A percentile compares a stretch with the other conserved stretches of the same genome.
Evolutionary conservation across 177 flowering plant species (phyloP).

Genomic region (Tripterygium wilfordii): DNA sequence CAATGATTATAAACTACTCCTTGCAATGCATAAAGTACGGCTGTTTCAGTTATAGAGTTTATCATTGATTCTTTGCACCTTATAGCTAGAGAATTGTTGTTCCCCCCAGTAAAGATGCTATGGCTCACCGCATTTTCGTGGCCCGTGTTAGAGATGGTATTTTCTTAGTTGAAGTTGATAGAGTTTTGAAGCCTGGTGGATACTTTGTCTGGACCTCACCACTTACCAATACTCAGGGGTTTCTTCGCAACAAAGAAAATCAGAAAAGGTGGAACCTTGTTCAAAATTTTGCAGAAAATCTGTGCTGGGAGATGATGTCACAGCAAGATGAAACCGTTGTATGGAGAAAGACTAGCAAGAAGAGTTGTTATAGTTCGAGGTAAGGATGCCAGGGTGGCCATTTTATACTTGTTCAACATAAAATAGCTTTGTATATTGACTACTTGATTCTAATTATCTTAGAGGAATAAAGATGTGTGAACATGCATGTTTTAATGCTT

Average conservation of each 20-base stretch:
- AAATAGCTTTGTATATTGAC: too few relatives aligned
- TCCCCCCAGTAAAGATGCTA: too few relatives aligned
- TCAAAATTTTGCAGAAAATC: conserved; percentile 47
- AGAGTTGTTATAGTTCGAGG: conserved; percentile 65
- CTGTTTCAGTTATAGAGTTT: too few relatives aligned
- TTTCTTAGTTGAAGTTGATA: conserved; percentile 76
- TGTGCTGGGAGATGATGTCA: conserved; percentile 87
- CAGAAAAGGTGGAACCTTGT: conserved; percentile 67
- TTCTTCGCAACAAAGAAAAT: conserved; percentile 64
- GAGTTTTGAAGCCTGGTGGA: conserved; percentile 94
- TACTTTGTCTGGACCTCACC: conserved; percentile 99
- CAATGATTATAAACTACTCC: too few relatives aligned
- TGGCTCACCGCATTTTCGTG: too few relatives aligned
- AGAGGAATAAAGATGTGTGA: too few relatives aligned
- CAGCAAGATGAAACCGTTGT: conserved; percentile 97
- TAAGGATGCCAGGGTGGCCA: conserved; percentile 20
- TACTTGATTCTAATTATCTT: too few relatives aligned
- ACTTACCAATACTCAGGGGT: conserved; percentile 56
- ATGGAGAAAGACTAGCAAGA: conserved; percentile 84
- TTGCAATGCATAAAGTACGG: too few relatives aligned
- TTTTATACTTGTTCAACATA: too few relatives aligned
- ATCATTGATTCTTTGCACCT: too few relatives aligned
- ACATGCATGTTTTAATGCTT: too few relatives aligned
- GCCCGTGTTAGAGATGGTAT: conserved; percentile 70
- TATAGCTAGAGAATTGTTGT: too few relatives aligned